phyloP scores from a whole-genome alignment of 73 alveolate species.

The Symbiodinium natans region DNA sequence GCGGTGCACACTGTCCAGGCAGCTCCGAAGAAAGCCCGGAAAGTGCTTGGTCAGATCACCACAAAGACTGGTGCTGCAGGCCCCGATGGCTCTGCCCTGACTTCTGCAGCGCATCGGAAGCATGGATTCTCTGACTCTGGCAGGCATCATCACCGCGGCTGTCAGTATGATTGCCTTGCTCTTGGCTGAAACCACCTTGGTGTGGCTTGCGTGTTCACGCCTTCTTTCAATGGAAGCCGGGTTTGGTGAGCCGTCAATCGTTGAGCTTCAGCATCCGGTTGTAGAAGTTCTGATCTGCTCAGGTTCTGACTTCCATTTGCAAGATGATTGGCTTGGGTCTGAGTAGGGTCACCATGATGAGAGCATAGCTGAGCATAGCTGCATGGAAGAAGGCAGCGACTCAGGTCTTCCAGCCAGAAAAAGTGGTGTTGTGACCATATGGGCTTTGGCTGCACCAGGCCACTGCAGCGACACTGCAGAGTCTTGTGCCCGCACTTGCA shows the following conservation, averaged over 20 bases:
- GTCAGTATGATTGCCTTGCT: not conserved
- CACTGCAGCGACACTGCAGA: not conserved
- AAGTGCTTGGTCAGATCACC: slow-evolving; percentile 18
- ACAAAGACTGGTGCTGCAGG: slow-evolving; percentile 54
- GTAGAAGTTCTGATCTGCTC: not conserved
- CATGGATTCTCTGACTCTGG: no score
- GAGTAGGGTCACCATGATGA: not conserved
- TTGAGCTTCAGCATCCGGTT: no score
- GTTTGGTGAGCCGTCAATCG: no score
- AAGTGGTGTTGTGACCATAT: slow-evolving; percentile 62
- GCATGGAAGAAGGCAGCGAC: not conserved
- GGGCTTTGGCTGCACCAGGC: slow-evolving; percentile 77
- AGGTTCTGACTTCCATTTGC: slow-evolving; percentile 5
- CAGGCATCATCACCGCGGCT: slow-evolving; percentile 21
- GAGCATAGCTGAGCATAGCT: no score
- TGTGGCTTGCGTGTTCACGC: no score
- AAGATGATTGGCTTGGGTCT: not conserved
- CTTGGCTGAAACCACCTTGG: not conserved
- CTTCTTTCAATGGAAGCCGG: no score
- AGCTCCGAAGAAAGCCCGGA: no score
- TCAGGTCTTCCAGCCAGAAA: slow-evolving; percentile 55
- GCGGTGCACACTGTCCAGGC: no score
- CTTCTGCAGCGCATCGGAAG: no score
- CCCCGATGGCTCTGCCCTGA: not conserved
- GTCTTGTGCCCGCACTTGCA: not conserved